phyloP scores from a whole-genome alignment of 2,329 filamentous ascomycete species.

The Aspergillus eucalypticola region DNA sequence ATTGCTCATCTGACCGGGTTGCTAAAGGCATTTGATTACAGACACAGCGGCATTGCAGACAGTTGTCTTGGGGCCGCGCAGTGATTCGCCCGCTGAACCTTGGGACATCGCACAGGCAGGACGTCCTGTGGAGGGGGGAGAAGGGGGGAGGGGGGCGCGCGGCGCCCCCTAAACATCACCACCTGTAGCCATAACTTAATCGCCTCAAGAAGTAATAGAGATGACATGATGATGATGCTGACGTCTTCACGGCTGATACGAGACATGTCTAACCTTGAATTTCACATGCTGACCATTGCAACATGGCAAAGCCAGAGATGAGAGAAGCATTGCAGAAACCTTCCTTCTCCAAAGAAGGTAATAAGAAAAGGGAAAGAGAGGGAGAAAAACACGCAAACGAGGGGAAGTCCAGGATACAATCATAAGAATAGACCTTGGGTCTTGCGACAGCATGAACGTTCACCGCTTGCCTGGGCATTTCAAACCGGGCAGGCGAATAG shows the following conservation, averaged over 20 bases:
- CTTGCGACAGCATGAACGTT: conserved; percentile 12
- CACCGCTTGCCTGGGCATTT: conserved; percentile 22
- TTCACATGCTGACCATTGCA: conserved; percentile 20
- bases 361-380: background rate
- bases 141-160: conserved; percentile 4
- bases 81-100: conserved; percentile 18
- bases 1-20: conserved; percentile 78
- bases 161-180: conserved; percentile 12
- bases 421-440: background rate
- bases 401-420: background rate
- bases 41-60: conserved; percentile 64
- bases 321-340: background rate
- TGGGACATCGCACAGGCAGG: conserved; percentile 23
- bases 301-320: conserved; percentile 4
- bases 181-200: conserved; percentile 20
- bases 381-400: background rate
- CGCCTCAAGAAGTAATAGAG: conserved; percentile 15
- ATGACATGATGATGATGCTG: conserved; percentile 13
- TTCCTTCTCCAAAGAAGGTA: background rate
- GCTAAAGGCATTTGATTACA: conserved; percentile 80
- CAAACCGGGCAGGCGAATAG: conserved; percentile 27
- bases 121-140: conserved; percentile 6
- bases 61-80: conserved; percentile 43
- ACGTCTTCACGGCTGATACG: conserved; percentile 18
- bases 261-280: conserved; percentile 21